Evolutionary conservation across 768 basidiomycete genomes (phyloP).

Genomic region (Suillus tomentosus): DNA sequence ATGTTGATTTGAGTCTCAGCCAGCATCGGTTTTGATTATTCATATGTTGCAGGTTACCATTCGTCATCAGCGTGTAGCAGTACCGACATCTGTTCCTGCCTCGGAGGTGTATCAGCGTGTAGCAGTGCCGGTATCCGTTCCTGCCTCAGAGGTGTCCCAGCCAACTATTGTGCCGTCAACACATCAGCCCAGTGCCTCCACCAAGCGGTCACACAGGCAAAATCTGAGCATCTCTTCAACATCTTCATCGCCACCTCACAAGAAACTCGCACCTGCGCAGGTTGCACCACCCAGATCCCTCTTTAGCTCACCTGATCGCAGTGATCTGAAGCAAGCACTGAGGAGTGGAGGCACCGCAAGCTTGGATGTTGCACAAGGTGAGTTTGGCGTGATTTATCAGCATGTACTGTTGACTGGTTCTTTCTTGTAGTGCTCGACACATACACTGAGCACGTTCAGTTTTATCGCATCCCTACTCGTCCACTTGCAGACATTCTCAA

Average conservation of each 20-base stretch:
- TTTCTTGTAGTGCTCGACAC: not conserved
- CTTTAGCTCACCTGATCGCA: not conserved
- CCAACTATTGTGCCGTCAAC: too few relatives aligned
- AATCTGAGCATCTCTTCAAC: not conserved
- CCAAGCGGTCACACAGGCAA: slow-evolving; percentile 1
- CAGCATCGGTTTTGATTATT: too few relatives aligned
- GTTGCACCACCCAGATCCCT: not conserved
- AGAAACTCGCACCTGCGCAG: not conserved
- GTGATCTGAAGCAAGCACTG: slow-evolving; percentile 6
- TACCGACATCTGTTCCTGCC: too few relatives aligned
- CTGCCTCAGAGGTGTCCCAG: too few relatives aligned
- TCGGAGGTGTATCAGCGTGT: too few relatives aligned
- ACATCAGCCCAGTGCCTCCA: not conserved
- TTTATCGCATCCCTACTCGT: slow-evolving; percentile 1
- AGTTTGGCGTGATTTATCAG: not conserved
- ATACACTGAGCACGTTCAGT: not conserved
- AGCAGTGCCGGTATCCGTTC: too few relatives aligned
- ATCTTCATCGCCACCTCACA: not conserved
- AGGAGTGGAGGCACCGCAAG: not conserved
- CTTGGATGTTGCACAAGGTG: slow-evolving; percentile 6
- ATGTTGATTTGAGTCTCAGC: too few relatives aligned
- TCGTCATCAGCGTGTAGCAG: too few relatives aligned
- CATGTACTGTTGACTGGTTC: not conserved
- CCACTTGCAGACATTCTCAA: not conserved
- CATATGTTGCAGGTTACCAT: not conserved